Evolutionary conservation across 2,329 filamentous ascomycete genomes (phyloP).

Genomic region (Aspergillus sp.): DNA sequence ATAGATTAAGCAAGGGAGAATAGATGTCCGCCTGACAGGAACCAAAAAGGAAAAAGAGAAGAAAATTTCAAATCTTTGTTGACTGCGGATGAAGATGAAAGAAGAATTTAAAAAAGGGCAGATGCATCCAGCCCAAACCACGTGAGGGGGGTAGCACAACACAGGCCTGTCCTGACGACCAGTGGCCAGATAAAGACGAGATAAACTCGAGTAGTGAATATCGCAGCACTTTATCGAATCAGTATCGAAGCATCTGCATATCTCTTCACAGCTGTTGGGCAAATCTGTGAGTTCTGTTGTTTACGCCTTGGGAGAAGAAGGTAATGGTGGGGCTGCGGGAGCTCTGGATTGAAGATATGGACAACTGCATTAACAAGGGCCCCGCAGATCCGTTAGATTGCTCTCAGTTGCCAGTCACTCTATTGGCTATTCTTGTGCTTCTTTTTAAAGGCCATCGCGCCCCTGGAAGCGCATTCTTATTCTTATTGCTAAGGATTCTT

Average conservation of each 20-base stretch:
- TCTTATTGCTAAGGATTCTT: background rate
- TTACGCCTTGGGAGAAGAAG: background rate
- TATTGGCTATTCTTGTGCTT: background rate
- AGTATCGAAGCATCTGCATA: background rate
- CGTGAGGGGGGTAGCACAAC: background rate
- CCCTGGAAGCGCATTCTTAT: background rate
- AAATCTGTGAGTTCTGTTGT: background rate
- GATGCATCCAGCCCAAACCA: background rate
- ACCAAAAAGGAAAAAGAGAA: background rate
- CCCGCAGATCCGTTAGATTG: background rate
- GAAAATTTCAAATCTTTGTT: background rate
- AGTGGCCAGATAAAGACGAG: background rate
- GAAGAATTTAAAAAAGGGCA: background rate
- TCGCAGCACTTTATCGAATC: background rate
- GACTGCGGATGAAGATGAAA: background rate
- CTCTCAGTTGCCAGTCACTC: background rate
- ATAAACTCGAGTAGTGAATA: background rate
- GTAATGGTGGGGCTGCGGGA: background rate
- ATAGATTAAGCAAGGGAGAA: background rate
- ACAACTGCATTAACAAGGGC: background rate
- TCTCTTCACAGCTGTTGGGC: background rate
- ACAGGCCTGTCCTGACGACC: background rate
- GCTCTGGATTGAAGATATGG: background rate
- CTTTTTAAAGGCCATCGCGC: background rate
- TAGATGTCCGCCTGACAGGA: background rate